These are phyloP conservation scores for Rhododendron williamsianum DNA, from an alignment of 148 eudicot genomes.

Conservation along the genomic window DNA sequence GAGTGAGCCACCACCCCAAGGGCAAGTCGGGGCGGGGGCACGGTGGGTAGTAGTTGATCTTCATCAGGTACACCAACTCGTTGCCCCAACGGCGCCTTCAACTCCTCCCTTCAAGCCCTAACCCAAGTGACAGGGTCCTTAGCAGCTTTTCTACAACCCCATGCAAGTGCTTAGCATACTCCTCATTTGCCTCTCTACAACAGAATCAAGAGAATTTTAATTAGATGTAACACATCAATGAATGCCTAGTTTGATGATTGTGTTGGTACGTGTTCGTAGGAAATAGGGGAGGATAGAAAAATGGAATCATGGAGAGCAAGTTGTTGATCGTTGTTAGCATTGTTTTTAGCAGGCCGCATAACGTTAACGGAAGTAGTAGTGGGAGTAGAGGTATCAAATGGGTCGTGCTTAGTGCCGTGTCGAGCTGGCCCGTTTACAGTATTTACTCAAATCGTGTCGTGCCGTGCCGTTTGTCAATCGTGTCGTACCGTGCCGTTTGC, in stretches of 20 bases:
- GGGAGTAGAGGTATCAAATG: not conserved
- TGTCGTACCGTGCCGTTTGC: too few species aligned
- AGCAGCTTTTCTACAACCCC: slow-evolving; percentile 34
- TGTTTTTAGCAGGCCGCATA: not conserved
- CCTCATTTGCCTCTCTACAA: slow-evolving; percentile 31
- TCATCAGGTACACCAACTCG: slow-evolving; percentile 30
- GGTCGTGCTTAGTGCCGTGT: too few species aligned
- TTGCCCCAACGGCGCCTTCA: slow-evolving; percentile 38
- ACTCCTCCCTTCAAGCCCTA: slow-evolving; percentile 31
- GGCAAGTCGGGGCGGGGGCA: slow-evolving; percentile 57
- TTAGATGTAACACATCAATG: not conserved
- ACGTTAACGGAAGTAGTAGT: too few species aligned
- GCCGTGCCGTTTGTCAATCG: too few species aligned
- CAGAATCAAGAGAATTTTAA: not conserved
- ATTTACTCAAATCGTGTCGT: too few species aligned
- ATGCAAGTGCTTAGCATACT: slow-evolving; percentile 26
- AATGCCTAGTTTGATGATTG: not conserved
- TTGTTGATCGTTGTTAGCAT: not conserved
- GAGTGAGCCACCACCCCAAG: slow-evolving; percentile 53
- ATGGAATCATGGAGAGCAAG: not conserved
- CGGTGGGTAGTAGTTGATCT: slow-evolving; percentile 52
- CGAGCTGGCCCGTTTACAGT: too few species aligned
- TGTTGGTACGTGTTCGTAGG: not conserved
- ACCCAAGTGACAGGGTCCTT: slow-evolving; percentile 33
- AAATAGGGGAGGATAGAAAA: not conserved